These are phyloP conservation scores for Talaromyces sp. DNA, from an alignment of 2,329 filamentous ascomycete species.

Conservation along the genomic window DNA sequence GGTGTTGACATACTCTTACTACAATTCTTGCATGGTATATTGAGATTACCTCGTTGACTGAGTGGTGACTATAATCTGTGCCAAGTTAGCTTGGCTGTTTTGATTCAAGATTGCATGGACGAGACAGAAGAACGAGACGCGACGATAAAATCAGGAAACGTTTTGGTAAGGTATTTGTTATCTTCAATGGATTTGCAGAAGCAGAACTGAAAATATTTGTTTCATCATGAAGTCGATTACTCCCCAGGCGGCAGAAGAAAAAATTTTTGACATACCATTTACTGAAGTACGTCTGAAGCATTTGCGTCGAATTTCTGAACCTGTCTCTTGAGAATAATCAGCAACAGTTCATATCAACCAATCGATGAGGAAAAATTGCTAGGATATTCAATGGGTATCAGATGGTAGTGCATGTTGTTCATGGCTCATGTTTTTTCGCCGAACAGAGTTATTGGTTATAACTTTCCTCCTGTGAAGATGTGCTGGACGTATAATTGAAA, in stretches of 20 bases:
- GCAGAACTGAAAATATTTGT: slow-evolving; percentile 58
- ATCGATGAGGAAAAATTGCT: neutral
- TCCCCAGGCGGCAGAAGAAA: neutral
- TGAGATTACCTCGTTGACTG: neutral
- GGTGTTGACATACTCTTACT: slow-evolving; percentile 12
- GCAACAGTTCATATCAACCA: neutral
- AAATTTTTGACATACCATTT: slow-evolving; percentile 7
- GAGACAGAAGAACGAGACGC: slow-evolving; percentile 12
- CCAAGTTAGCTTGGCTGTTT: slow-evolving; percentile 8
- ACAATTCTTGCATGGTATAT: neutral
- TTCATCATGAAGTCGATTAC: slow-evolving; percentile 42
- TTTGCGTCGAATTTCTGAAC: neutral
- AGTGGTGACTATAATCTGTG: neutral
- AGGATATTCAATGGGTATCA: slow-evolving; percentile 34
- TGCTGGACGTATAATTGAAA: neutral
- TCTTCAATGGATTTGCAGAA: slow-evolving; percentile 59
- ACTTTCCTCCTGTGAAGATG: slow-evolving; percentile 47
- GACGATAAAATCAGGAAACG: slow-evolving; percentile 42
- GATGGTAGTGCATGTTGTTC: slow-evolving; percentile 63
- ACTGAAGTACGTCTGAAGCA: neutral
- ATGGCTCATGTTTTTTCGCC: slow-evolving; percentile 54
- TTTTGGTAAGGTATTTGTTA: slow-evolving; percentile 57
- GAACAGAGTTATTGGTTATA: slow-evolving; percentile 50
- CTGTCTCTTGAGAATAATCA: slow-evolving; percentile 7
- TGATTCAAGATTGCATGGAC: neutral